Evolutionary conservation across 352 stramenopile species (phyloP), one percentile per base, ranked within the genome.

Genomic region (Globisporangium okanoganense): DNA sequence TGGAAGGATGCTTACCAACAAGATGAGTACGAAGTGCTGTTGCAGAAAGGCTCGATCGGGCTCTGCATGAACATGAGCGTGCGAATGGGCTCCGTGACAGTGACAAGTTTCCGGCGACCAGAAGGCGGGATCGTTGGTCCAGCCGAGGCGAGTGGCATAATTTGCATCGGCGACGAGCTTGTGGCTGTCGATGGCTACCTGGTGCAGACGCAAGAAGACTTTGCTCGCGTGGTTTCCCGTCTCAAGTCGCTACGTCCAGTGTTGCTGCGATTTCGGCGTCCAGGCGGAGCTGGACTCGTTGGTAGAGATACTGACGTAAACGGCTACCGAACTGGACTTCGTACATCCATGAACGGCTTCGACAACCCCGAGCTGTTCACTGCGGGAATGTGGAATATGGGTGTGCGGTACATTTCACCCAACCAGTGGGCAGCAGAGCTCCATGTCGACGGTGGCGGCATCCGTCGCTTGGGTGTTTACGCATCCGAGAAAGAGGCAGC

Each of bases 41-140:
- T 95, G 57, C 82, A 94, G 68, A 95, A 95, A 62, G 87, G 87
- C 53, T 89, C 78, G 12, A 90, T 93, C 45, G 87, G 87, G 2
- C 71, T 95, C 31, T 95, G 87, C 64, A 95, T 95, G 87, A 95
- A 95, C 67, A 95, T 95, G 87, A 94, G 85, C 59, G 82, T 95
- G 58, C 80, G 86, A 13, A 67, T 83, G 58, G 84, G 85, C 10
- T 90, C 82, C 8, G 84, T 95, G 43, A 86, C 76, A 0, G 85
- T 95, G 27, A 92, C 85, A 27, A 91, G 86, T 43, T 95, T 95
- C 58, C 81, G 86, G 5, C 83, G 85, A 4, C 86, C 86, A 3
- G 79, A 90, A n/a, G 65, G 73, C 13, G 71, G 71, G 22, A 75
- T 94, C 60, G 84, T 95, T 31, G 86, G 86, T 29, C 86, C 86